phyloP scores from a whole-genome alignment of 2,329 filamentous ascomycete genomes.

The Hypomyces perniciosus region DNA sequence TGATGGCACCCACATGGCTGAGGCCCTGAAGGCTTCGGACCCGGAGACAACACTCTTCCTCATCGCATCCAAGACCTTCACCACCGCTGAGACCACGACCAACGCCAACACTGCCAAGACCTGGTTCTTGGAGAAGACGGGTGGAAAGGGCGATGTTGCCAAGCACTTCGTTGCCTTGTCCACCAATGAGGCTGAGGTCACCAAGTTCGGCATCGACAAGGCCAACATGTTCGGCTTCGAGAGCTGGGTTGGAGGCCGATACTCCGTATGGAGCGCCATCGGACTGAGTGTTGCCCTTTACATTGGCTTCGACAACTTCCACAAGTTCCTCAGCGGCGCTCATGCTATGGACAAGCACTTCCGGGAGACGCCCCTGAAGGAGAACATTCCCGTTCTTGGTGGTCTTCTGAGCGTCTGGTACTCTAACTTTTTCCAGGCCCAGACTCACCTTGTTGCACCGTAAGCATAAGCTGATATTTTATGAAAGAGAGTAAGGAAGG shows the following conservation, averaged over 20 bases:
- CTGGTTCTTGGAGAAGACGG: constrained; percentile 86
- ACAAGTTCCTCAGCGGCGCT: constrained; percentile 88
- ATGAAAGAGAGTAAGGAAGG: constrained; percentile 4
- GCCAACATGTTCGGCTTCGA: constrained; percentile 99
- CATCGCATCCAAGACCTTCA: constrained; percentile 98
- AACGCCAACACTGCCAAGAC: constrained; percentile 96
- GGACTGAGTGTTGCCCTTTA: constrained; percentile 90
- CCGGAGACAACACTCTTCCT: constrained; percentile 99
- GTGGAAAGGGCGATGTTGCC: constrained; percentile 76
- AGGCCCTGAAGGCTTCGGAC: constrained; percentile 81
- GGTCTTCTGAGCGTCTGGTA: constrained; percentile 97
- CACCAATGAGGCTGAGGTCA: constrained; percentile 90
- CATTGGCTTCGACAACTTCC: constrained; percentile 96
- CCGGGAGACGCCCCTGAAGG: constrained; percentile 76
- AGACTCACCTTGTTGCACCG: constrained; percentile 95
- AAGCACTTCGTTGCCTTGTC: constrained; percentile 99
- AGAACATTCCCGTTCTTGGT: constrained; percentile 92
- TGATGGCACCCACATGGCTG: constrained; percentile 94
- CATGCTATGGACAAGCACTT: constrained; percentile 99
- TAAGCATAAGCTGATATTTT: constrained; percentile 41
- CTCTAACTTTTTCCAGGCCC: constrained; percentile 96
- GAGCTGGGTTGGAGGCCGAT: constrained; percentile 96
- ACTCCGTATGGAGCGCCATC: constrained; percentile 98
- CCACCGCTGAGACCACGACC: constrained; percentile 92
- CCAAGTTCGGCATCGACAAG: constrained; percentile 96